Evolutionary conservation across 2,329 filamentous ascomycete genomes (phyloP).

Genomic region (Neofusicoccum cordaticola): DNA sequence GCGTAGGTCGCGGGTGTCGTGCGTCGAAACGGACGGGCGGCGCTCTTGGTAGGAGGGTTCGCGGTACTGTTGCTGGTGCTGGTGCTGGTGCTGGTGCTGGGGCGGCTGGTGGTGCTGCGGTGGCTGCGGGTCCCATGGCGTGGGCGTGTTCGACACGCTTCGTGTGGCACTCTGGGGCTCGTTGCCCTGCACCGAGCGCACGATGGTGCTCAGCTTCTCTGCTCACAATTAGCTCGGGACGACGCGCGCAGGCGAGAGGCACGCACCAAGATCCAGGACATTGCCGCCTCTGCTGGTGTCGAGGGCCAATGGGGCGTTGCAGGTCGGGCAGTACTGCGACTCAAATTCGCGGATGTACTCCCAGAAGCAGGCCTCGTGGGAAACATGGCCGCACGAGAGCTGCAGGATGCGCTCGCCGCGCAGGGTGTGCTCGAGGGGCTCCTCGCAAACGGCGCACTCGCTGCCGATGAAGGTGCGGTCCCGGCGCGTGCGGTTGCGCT

Average conservation of each 20-base stretch:
- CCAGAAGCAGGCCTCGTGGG: conserved; percentile 97
- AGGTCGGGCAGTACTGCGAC: conserved; percentile 89
- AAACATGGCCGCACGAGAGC: conserved; percentile 94
- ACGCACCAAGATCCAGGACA: conserved; percentile 82
- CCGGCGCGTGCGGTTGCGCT: conserved; percentile 74
- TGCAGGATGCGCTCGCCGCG: conserved; percentile 92
- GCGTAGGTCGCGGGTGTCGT: conserved; percentile 15
- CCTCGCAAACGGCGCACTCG: conserved; percentile 94
- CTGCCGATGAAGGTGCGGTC: conserved; percentile 94
- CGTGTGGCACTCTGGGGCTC: conserved; percentile 20
- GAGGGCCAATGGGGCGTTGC: conserved; percentile 84
- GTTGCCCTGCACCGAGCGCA: conserved; percentile 69
- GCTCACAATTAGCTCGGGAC: conserved; percentile 29
- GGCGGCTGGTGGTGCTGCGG: not conserved
- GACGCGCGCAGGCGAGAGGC: conserved; percentile 20
- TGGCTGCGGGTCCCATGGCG: conserved; percentile 61
- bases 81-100: not conserved
- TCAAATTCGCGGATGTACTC: conserved; percentile 96
- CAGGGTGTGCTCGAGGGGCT: conserved; percentile 91
- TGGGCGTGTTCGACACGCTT: conserved; percentile 49
- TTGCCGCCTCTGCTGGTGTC: conserved; percentile 93
- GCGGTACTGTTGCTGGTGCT: too few species aligned
- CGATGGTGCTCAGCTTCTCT: conserved; percentile 95
- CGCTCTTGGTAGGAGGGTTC: conserved; percentile 35
- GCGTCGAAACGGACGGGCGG: conserved; percentile 10